A percentile compares a stretch with the other conserved stretches of the same genome.
phyloP scores from a whole-genome alignment of 768 basidiomycete genomes.

The Suillus luteus region DNA sequence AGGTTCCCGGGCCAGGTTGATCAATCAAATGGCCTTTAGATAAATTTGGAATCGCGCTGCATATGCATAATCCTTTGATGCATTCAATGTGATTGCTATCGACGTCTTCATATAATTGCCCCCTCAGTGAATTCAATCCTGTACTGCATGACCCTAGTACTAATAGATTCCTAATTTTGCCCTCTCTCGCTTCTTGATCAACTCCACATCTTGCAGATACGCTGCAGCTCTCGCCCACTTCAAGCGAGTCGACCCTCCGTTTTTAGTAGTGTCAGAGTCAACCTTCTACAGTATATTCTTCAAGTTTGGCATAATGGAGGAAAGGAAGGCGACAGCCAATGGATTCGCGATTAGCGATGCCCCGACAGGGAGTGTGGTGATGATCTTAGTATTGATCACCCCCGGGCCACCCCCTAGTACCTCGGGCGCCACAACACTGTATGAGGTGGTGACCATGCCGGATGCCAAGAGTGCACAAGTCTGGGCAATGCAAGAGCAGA shows the following conservation, averaged over 20 bases:
- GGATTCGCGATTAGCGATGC: neutral
- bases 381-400: conserved; percentile 2
- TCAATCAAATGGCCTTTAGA: neutral
- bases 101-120: neutral
- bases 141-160: neutral
- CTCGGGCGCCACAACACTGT: neutral
- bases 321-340: neutral
- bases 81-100: neutral
- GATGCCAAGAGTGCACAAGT: neutral
- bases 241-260: neutral
- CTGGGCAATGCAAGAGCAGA: neutral
- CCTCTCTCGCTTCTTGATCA: neutral
- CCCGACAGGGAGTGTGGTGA: neutral
- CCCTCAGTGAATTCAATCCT: neutral
- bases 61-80: neutral
- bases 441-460: neutral
- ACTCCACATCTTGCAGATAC: neutral
- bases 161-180: neutral
- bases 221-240: neutral
- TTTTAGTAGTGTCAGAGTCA: neutral
- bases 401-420: conserved; percentile 6
- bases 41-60: neutral
- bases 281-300: neutral
- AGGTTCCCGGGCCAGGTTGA: neutral
- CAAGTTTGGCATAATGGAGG: conserved; percentile 2